phyloP scores from a whole-genome alignment of 805 yeast species.

The Zygoascus bituminiphila region DNA sequence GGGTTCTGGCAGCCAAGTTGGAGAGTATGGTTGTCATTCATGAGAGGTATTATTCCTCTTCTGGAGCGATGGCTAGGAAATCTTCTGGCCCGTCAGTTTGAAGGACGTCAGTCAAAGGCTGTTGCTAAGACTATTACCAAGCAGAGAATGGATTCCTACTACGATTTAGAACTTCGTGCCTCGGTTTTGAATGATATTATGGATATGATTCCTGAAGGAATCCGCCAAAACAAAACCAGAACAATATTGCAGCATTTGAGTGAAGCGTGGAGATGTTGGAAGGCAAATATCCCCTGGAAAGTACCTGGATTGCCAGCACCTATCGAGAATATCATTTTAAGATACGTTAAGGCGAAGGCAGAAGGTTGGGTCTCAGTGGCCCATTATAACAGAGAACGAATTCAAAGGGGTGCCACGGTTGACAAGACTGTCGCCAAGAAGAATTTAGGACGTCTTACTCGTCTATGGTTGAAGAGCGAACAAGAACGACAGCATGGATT shows the following conservation, averaged over 20 bases:
- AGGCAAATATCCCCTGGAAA: conserved; percentile 96
- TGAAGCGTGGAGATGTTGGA: conserved; percentile 99
- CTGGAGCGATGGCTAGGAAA: conserved; percentile 95
- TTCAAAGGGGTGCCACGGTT: conserved; percentile 80
- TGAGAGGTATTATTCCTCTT: conserved; percentile 86
- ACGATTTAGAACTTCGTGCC: conserved; percentile 85
- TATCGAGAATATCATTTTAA: conserved; percentile 71
- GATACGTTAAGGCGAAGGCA: conserved; percentile 90
- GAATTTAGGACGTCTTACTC: conserved; percentile 82
- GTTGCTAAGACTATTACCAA: conserved; percentile 91
- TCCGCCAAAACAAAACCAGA: conserved; percentile 77
- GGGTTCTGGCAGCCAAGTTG: conserved; percentile 99
- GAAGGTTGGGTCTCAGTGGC: conserved; percentile 96
- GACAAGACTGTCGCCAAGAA: conserved; percentile 93
- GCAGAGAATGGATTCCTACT: conserved; percentile 91
- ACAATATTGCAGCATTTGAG: conserved; percentile 87
- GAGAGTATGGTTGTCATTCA: conserved; percentile 90
- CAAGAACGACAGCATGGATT: conserved; percentile 79
- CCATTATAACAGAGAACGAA: conserved; percentile 83
- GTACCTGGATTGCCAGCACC: conserved; percentile 96
- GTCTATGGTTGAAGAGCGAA: conserved; percentile 88
- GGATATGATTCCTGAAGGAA: conserved; percentile 95
- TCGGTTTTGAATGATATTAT: conserved; percentile 92
- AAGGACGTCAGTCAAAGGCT: conserved; percentile 88
- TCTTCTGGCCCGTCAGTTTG: conserved; percentile 83